Percentiles rank a stretch among this genome's conserved stretches.
These are phyloP conservation scores for Scheffersomyces ergatensis DNA, from an alignment of 805 yeast species.

Conservation along the genomic window DNA sequence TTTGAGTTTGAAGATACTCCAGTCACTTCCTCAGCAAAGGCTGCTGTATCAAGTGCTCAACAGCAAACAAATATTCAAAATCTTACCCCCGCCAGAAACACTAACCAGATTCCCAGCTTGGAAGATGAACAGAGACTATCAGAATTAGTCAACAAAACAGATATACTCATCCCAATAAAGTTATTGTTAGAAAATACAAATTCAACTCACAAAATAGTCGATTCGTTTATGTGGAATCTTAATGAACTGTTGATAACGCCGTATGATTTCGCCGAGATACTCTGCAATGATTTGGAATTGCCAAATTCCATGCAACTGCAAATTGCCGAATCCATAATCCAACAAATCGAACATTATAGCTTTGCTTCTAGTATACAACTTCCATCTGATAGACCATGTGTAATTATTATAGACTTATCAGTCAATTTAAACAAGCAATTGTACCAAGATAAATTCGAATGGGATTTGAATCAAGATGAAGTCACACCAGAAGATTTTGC, in stretches of 20 bases:
- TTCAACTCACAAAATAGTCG: conserved; percentile 48
- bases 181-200: conserved; percentile 59
- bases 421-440: conserved; percentile 80
- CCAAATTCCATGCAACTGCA: conserved; percentile 61
- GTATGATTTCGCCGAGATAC: conserved; percentile 67
- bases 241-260: conserved; percentile 68
- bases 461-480: conserved; percentile 65
- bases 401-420: conserved; percentile 76
- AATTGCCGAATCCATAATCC: conserved; percentile 67
- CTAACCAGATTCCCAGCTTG: conserved; percentile 19
- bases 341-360: conserved; percentile 77
- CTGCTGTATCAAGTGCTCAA: conserved; percentile 8
- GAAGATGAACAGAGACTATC: conserved; percentile 19
- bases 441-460: conserved; percentile 90
- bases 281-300: conserved; percentile 82
- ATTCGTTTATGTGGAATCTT: conserved; percentile 72
- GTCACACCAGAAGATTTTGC: conserved; percentile 86
- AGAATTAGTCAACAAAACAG: conserved; percentile 32
- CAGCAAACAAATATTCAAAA: conserved; percentile 20
- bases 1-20: conserved; percentile 39
- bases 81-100: conserved; percentile 18
- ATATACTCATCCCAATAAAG: conserved; percentile 63
- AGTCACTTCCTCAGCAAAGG: conserved; percentile 7
- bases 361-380: conserved; percentile 62
- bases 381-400: conserved; percentile 56